Evolutionary conservation across 2,329 filamentous ascomycete genomes (phyloP).

Genomic region (Dactylonectria estremocensis): DNA sequence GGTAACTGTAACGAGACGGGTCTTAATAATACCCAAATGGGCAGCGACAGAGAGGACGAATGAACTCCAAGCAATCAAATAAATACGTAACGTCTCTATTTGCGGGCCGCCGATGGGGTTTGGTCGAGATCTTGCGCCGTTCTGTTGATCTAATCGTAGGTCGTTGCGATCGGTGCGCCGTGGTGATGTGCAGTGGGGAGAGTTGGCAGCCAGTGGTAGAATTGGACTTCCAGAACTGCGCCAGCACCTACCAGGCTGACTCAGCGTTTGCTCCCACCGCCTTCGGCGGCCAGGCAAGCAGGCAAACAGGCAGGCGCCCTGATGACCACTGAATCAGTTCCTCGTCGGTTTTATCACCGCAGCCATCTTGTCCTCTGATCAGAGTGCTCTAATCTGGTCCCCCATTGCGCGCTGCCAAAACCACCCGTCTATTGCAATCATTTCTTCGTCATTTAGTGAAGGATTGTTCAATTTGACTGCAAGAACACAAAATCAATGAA

Average conservation of each 20-base stretch:
- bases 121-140: conserved; percentile 28
- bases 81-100: conserved; percentile 25
- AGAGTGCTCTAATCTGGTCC: no score
- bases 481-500: not conserved
- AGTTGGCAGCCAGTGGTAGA: conserved; percentile 53
- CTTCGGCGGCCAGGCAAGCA: conserved; percentile 5
- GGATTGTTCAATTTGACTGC: not conserved
- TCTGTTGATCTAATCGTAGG: conserved; percentile 33
- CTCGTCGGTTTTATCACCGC: not conserved
- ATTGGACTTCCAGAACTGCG: conserved; percentile 49
- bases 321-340: conserved; percentile 19
- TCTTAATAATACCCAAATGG: conserved; percentile 23
- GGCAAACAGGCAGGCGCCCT: no score
- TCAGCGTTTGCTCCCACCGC: conserved; percentile 38
- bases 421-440: not conserved
- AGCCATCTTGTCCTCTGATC: not conserved
- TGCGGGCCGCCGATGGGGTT: conserved; percentile 19
- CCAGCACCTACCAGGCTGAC: conserved; percentile 34
- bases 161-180: conserved; percentile 40
- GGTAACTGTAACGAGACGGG: conserved; percentile 19
- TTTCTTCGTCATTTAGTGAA: not conserved
- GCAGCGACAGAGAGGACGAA: conserved; percentile 15
- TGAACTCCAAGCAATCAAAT: conserved; percentile 24
- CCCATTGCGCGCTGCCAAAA: not conserved
- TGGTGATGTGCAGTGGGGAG: conserved; percentile 57